Conservation (phyloP, 345 rosid species). For the Gossypium stocksii region DNA sequence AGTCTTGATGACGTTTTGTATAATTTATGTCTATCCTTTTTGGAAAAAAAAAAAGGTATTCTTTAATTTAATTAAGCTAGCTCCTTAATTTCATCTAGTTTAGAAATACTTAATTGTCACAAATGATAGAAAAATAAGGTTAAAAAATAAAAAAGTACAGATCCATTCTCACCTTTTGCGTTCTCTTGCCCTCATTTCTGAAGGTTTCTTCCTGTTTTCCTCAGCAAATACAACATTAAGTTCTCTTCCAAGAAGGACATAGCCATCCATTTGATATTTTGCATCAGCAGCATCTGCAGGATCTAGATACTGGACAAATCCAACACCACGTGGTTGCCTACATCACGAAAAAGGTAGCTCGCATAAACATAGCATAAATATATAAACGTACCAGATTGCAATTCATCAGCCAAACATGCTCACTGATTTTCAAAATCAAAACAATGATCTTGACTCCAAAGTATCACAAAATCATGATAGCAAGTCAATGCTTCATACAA, state of each 20-base stretch:
- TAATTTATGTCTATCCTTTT: no score
- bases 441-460: conserved; percentile 10
- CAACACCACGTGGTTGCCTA: conserved; percentile 1
- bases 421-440: conserved; percentile 13
- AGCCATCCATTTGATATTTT: conserved; percentile 80
- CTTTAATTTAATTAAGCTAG: no score
- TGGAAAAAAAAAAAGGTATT: no score
- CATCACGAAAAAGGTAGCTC: background rate
- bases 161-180: no score
- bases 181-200: no score
- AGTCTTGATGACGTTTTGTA: no score
- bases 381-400: background rate
- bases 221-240: conserved; percentile 67
- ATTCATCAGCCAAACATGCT: background rate
- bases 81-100: no score
- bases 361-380: background rate
- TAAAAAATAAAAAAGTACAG: no score
- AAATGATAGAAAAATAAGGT: no score
- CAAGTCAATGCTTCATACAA: conserved; percentile 24
- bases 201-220: no score
- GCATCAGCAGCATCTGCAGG: conserved; percentile 69
- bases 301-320: conserved; percentile 10
- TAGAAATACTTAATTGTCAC: no score
- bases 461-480: conserved; percentile 14
- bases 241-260: conserved; percentile 72